Base-by-base conservation (phyloP, 2,329 filamentous ascomycete species). In the Nemania sp. region DNA sequence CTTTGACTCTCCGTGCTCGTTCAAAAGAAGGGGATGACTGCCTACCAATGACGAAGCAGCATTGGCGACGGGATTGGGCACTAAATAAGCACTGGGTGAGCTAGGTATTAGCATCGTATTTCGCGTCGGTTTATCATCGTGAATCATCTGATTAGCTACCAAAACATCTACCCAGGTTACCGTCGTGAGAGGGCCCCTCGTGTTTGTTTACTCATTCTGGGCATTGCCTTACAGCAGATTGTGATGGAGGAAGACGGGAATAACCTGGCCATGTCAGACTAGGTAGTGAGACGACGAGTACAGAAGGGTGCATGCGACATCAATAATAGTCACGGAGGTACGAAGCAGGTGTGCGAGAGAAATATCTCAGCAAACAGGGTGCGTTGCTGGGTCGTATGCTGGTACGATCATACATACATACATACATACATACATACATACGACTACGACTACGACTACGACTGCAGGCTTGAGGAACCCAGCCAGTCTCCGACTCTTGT, bases 211-310 rank as follows among this genome's bases (percentile, higher is more conserved):
- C 25, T 29, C 7, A 29, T 29, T 29, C 7, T 29, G 25, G 7
- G 25, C 35, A 17, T 43, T 34, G 18, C 34, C 21, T 54, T 42
- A n/a, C n/a, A n/a, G n/a, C n/a, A 58, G 45, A 42, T 17, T n/a
- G 49, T 17, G 11, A 5, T 37, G 50, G 15, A 32, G 48, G 39
- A 40, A 35, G 21, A 9, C 54, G 54, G 59, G 17, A 62, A 62
- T 57, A 62, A 43, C 49, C 42, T 50, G 46, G 59, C n/a, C 20
- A 12, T 15, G 46, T 45, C 45, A 25, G 20, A n/a, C n/a, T n/a
- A n/a, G 18, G 11, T n/a, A 32, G 45, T 45, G 51, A 51, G n/a
- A n/a, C n/a, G 39, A 46, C 51, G 51, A 51, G 20, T 51, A 40
- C 21, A 49, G 46, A 50, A 25, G 42, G 56, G 56, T 15, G 25